Percentiles rank a stretch among this genome's conserved stretches.
These are phyloP conservation scores for Metahyphopichia silvanorum DNA, from an alignment of 805 yeast species.

Conservation along the genomic window DNA sequence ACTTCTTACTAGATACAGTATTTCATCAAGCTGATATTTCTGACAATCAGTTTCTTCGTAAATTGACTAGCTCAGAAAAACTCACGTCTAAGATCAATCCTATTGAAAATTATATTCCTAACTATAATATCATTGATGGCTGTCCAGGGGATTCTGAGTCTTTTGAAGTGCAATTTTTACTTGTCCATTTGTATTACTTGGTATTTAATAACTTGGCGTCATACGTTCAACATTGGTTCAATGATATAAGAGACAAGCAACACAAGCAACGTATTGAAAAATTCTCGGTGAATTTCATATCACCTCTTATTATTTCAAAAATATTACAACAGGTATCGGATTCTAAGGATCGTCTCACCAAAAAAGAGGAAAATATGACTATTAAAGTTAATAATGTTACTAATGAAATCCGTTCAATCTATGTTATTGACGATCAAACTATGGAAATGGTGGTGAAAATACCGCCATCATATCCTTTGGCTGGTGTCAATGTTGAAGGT, in stretches of 20 bases:
- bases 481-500: slow-evolving; percentile 72
- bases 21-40: slow-evolving; percentile 50
- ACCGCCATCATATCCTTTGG: slow-evolving; percentile 77
- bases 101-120: slow-evolving; percentile 14
- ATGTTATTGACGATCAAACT: slow-evolving; percentile 81
- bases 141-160: slow-evolving; percentile 14
- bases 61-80: slow-evolving; percentile 10
- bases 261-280: slow-evolving; percentile 57
- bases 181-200: slow-evolving; percentile 50
- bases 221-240: slow-evolving; percentile 64
- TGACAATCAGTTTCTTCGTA: slow-evolving; percentile 17
- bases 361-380: slow-evolving; percentile 43
- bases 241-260: slow-evolving; percentile 64
- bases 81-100: slow-evolving; percentile 4
- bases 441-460: slow-evolving; percentile 74
- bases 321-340: slow-evolving; percentile 52
- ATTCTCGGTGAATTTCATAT: slow-evolving; percentile 57
- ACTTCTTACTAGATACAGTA: slow-evolving; percentile 49
- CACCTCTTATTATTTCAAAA: slow-evolving; percentile 58
- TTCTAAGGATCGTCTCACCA: slow-evolving; percentile 31
- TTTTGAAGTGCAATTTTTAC: slow-evolving; percentile 35
- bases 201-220: slow-evolving; percentile 53
- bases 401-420: slow-evolving; percentile 69
- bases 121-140: slow-evolving; percentile 18
- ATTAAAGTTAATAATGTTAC: slow-evolving; percentile 59